phyloP scores from a whole-genome alignment of 2,329 filamentous ascomycete species.

The Tolypocladium ophioglossoides region DNA sequence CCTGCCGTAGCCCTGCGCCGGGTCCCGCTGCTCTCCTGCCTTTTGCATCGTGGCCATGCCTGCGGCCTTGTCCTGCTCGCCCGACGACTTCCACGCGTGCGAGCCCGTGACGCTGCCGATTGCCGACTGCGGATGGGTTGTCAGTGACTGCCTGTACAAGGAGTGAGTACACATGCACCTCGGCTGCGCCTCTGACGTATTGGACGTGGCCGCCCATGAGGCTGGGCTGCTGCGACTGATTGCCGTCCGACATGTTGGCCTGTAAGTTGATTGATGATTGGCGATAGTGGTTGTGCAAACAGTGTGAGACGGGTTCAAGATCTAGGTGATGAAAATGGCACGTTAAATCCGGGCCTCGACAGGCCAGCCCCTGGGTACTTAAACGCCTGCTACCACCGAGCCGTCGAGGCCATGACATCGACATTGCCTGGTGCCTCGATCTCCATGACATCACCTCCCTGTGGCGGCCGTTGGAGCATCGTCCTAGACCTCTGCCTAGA shows the following conservation, averaged over 20 bases:
- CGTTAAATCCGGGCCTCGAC: not conserved
- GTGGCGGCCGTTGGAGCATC: not conserved
- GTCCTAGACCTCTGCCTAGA: too few species aligned
- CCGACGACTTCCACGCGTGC: conserved; percentile 52
- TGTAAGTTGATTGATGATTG: too few species aligned
- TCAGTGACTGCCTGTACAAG: not conserved
- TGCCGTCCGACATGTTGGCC: conserved; percentile 18
- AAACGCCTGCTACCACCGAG: not conserved
- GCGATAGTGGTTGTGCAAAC: not conserved
- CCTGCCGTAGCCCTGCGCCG: conserved; percentile 47
- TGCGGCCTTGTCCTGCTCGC: conserved; percentile 52
- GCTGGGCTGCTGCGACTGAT: conserved; percentile 36
- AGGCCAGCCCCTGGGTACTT: not conserved
- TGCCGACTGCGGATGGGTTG: conserved; percentile 29
- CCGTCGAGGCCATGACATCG: not conserved
- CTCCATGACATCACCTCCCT: not conserved
- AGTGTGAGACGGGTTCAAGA: not conserved
- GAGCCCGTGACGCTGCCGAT: conserved; percentile 53
- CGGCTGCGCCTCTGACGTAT: conserved; percentile 57
- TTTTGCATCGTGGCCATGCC: conserved; percentile 53
- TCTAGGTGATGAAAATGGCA: not conserved
- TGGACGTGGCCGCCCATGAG: conserved; percentile 55
- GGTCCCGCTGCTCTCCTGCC: conserved; percentile 45
- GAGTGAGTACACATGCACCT: conserved; percentile 31
- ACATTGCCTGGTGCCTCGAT: not conserved